Evolutionary conservation across 2,329 filamentous ascomycete species (phyloP).

Genomic region (Sporothrix luriei): DNA sequence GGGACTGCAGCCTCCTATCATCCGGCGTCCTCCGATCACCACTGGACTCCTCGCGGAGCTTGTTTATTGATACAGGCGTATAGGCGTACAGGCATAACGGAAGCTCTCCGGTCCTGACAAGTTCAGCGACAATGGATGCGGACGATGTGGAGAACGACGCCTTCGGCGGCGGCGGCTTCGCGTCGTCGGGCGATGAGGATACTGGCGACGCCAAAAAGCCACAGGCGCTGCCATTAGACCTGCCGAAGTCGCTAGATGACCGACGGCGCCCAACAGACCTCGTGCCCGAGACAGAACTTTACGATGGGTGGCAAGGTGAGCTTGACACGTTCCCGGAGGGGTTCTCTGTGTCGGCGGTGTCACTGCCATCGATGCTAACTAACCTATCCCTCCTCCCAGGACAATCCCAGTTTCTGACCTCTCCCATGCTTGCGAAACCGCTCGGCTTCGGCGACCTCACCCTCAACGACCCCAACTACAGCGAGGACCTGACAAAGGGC

Average conservation of each 20-base stretch:
- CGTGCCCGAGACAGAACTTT: constrained; percentile 88
- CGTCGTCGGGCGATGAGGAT: constrained; percentile 30
- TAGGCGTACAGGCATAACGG: constrained; percentile 1
- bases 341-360: background rate
- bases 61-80: background rate
- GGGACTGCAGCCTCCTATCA: constrained; percentile 11
- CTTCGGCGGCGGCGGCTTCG: constrained; percentile 32
- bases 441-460: constrained; percentile 80
- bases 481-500: constrained; percentile 62
- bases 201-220: constrained; percentile 46
- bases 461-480: constrained; percentile 75
- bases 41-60: background rate
- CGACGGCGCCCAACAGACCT: constrained; percentile 68
- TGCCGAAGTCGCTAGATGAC: constrained; percentile 91
- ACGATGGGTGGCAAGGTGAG: constrained; percentile 95
- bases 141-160: constrained; percentile 22
- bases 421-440: constrained; percentile 80
- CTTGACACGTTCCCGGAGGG: background rate
- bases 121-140: constrained; percentile 25
- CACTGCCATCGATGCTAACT: background rate
- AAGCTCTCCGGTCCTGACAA: background rate
- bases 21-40: constrained; percentile 22
- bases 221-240: constrained; percentile 71
- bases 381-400: constrained; percentile 55
- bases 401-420: constrained; percentile 92